These are phyloP conservation scores for Diplodia corticola DNA, from an alignment of 2,329 filamentous ascomycete species.

Conservation along the genomic window DNA sequence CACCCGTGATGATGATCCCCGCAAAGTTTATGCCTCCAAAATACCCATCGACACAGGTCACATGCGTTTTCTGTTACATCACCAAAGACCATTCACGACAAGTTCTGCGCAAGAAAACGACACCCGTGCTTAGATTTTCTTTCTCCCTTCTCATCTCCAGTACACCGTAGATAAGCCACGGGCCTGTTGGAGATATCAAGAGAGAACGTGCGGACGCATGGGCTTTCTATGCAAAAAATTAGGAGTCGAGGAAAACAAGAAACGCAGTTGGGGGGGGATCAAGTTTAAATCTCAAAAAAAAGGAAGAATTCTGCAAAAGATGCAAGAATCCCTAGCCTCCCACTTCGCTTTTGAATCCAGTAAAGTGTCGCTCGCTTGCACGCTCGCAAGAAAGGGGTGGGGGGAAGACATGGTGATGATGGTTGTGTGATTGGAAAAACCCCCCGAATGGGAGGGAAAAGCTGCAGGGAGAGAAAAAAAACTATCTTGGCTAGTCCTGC, in stretches of 20 bases:
- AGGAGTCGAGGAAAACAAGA: neutral
- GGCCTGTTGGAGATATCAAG: neutral
- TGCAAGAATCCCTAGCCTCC: slow-evolving; percentile 3
- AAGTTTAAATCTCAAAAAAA: neutral
- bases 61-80: no score
- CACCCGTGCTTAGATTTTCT: neutral
- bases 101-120: neutral
- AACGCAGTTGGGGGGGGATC: neutral
- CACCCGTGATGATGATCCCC: no score
- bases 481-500: no score
- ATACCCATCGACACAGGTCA: no score
- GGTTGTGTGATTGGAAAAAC: neutral
- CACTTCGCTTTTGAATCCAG: neutral
- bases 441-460: neutral
- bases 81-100: neutral
- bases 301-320: neutral
- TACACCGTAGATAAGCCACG: neutral
- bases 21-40: no score
- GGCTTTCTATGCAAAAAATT: neutral
- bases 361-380: neutral
- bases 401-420: neutral
- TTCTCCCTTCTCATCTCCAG: neutral
- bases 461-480: neutral
- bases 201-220: neutral
- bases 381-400: neutral